These are phyloP conservation scores for Hippophae gyantsensis DNA, from an alignment of 306 rosid genomes.

Conservation along the genomic window DNA sequence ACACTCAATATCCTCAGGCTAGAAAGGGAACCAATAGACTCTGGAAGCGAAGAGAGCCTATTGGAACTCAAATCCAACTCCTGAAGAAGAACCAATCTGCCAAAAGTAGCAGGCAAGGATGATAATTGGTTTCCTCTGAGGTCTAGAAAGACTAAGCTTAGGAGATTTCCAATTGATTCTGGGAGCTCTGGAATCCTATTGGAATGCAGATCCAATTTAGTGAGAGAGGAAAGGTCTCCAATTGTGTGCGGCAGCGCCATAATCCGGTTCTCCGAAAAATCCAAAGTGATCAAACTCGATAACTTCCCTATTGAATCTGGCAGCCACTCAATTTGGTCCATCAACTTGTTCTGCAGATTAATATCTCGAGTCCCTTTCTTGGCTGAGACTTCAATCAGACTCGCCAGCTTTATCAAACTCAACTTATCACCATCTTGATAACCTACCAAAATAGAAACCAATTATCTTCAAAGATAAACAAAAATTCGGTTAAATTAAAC, in stretches of 20 bases:
- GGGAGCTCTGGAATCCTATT: slow-evolving; percentile 59
- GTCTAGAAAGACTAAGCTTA: slow-evolving; percentile 49
- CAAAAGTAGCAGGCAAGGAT: slow-evolving; percentile 55
- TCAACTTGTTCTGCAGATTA: slow-evolving; percentile 51
- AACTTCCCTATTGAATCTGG: slow-evolving; percentile 81
- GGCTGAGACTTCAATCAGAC: slow-evolving; percentile 65
- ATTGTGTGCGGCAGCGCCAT: slow-evolving; percentile 53
- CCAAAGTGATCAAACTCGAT: slow-evolving; percentile 57
- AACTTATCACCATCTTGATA: slow-evolving; percentile 59
- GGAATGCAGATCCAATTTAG: slow-evolving; percentile 64
- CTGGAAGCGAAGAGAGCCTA: slow-evolving; percentile 51
- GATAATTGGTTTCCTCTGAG: slow-evolving; percentile 54
- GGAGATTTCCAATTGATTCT: slow-evolving; percentile 52
- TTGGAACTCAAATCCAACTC: slow-evolving; percentile 83
- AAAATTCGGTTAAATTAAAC: too few species aligned
- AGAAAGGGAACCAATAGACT: slow-evolving; percentile 56
- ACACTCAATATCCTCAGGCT: slow-evolving; percentile 53
- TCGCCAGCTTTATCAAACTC: slow-evolving; percentile 65
- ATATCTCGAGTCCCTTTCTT: slow-evolving; percentile 63
- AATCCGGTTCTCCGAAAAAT: slow-evolving; percentile 74
- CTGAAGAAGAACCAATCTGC: slow-evolving; percentile 54
- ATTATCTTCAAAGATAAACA: not conserved
- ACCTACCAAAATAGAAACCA: slow-evolving; percentile 39
- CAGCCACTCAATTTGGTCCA: slow-evolving; percentile 80
- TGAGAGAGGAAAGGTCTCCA: slow-evolving; percentile 65